Evolutionary conservation across 192 early-diverging fungal genomes (phyloP).

Genomic region (Coemansia sp.): DNA sequence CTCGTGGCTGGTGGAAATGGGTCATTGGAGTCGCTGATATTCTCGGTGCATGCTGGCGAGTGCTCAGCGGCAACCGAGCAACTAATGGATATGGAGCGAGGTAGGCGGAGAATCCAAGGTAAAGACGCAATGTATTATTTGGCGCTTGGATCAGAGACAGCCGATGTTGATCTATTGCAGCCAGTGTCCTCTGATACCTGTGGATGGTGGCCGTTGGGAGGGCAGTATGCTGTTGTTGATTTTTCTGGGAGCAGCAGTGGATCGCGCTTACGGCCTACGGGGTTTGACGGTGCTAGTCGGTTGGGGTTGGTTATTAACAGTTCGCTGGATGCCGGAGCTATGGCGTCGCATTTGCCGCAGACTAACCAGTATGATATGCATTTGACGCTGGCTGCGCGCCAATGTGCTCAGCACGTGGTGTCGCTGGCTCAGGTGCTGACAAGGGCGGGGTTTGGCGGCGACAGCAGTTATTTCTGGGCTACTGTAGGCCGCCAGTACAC

Average conservation of each 20-base stretch:
- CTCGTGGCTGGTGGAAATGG: slow-evolving; percentile 22
- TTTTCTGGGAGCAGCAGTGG: slow-evolving; percentile 7
- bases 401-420: slow-evolving; percentile 32
- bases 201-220: slow-evolving; percentile 50
- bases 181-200: not conserved
- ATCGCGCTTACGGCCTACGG: not conserved
- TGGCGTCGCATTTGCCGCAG: slow-evolving; percentile 18
- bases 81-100: slow-evolving; percentile 40
- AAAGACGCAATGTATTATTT: slow-evolving; percentile 16
- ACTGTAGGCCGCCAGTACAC: slow-evolving; percentile 22
- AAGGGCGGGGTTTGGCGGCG: slow-evolving; percentile 27
- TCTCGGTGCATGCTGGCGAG: slow-evolving; percentile 50
- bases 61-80: slow-evolving; percentile 34
- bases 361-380: slow-evolving; percentile 23
- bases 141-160: slow-evolving; percentile 32
- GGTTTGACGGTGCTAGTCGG: not conserved
- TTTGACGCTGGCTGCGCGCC: slow-evolving; percentile 37
- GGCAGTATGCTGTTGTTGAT: slow-evolving; percentile 31
- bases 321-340: slow-evolving; percentile 17
- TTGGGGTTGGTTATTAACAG: slow-evolving; percentile 28
- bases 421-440: slow-evolving; percentile 19
- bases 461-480: slow-evolving; percentile 41
- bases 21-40: slow-evolving; percentile 29
- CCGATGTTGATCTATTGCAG: slow-evolving; percentile 30
- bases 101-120: not conserved